Percentiles rank a stretch among this genome's conserved stretches.
Evolutionary conservation across 257 asterid species (phyloP).

Genomic region (Petunia axillaris): DNA sequence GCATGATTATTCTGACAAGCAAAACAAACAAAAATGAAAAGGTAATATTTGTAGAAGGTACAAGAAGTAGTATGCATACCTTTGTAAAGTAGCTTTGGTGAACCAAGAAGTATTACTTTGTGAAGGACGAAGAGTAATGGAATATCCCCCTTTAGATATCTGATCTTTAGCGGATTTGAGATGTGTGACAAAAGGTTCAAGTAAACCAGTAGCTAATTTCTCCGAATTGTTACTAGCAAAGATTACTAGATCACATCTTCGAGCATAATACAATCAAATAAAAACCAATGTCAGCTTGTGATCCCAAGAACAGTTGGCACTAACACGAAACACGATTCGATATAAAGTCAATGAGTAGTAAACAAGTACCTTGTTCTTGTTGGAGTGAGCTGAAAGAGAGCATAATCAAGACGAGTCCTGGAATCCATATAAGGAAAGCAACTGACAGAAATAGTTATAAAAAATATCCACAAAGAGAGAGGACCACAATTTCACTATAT

Average conservation of each 20-base stretch:
- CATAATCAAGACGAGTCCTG: slow-evolving; percentile 61
- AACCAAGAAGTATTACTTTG: slow-evolving; percentile 57
- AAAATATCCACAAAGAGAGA: slow-evolving; percentile 21
- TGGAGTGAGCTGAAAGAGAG: slow-evolving; percentile 80
- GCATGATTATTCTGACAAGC: not conserved
- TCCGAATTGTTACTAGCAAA: slow-evolving; percentile 68
- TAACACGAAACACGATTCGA: not conserved
- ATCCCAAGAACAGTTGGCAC: not conserved
- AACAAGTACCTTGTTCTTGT: slow-evolving; percentile 75
- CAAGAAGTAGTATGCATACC: slow-evolving; percentile 38
- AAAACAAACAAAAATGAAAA: not conserved
- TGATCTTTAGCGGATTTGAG: slow-evolving; percentile 79
- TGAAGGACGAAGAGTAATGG: slow-evolving; percentile 61
- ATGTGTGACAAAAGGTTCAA: slow-evolving; percentile 74
- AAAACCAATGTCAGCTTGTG: not conserved
- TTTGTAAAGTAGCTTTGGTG: slow-evolving; percentile 71
- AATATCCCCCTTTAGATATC: slow-evolving; percentile 79
- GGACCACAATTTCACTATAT: not conserved
- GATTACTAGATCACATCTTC: slow-evolving; percentile 84
- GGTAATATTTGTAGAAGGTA: not conserved
- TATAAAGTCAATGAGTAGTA: not conserved
- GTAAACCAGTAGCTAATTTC: slow-evolving; percentile 76
- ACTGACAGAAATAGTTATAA: not conserved
- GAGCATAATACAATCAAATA: slow-evolving; percentile 1
- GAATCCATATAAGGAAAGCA: slow-evolving; percentile 56